These are phyloP conservation scores for Diplodia seriata DNA, from an alignment of 2,329 filamentous ascomycete species.

Conservation along the genomic window DNA sequence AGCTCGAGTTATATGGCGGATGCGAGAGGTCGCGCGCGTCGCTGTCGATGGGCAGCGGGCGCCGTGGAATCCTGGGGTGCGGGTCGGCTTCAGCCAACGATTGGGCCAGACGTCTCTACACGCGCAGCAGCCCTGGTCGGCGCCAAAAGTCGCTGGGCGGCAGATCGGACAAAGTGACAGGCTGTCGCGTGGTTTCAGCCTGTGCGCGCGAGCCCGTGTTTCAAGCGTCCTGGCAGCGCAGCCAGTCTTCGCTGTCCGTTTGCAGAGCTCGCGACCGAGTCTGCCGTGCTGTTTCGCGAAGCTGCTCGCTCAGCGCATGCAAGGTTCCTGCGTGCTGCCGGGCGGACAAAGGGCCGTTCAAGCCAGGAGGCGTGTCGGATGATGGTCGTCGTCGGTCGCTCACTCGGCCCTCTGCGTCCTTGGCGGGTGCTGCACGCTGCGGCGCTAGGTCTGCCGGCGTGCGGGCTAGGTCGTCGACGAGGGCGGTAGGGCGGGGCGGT, in stretches of 20 bases:
- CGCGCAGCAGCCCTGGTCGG: conserved; percentile 26
- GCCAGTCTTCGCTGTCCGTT: conserved; percentile 19
- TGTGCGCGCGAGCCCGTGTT: conserved; percentile 25
- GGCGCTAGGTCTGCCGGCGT: background rate
- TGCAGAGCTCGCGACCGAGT: conserved; percentile 22
- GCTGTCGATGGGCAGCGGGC: conserved; percentile 10
- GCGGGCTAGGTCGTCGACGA: background rate
- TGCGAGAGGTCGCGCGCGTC: conserved; percentile 22
- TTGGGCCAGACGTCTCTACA: conserved; percentile 16
- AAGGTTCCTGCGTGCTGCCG: conserved; percentile 27
- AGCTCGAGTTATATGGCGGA: conserved; percentile 17
- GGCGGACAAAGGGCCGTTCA: conserved; percentile 24
- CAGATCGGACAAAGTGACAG: conserved; percentile 30
- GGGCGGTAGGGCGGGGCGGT: background rate
- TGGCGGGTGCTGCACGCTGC: conserved; percentile 8
- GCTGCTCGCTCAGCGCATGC: conserved; percentile 24
- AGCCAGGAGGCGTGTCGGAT: conserved; percentile 30
- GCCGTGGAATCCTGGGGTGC: conserved; percentile 17
- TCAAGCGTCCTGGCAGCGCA: conserved; percentile 19
- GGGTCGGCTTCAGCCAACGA: conserved; percentile 6
- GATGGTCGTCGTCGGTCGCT: conserved; percentile 18
- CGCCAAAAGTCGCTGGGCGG: conserved; percentile 22
- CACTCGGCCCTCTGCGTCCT: conserved; percentile 8
- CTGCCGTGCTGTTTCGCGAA: conserved; percentile 30
- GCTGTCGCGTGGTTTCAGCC: conserved; percentile 29